A percentile compares a stretch with the other conserved stretches of the same genome.
These are phyloP conservation scores for Neonectria sp. DNA, from an alignment of 2,329 filamentous ascomycete species.

Conservation along the genomic window DNA sequence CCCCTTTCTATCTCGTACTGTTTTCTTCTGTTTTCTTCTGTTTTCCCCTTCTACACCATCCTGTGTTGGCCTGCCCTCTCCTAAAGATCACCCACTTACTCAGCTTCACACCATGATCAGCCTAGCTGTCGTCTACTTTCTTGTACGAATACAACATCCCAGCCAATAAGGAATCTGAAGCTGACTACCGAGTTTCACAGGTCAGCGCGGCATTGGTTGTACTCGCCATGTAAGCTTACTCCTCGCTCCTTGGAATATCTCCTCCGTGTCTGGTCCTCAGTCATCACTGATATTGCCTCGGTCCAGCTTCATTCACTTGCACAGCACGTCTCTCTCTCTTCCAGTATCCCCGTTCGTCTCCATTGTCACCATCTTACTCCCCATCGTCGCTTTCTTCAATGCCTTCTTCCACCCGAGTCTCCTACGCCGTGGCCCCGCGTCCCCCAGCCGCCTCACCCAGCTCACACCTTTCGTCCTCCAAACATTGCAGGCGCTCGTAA, in stretches of 20 bases:
- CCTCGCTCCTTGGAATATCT: neutral
- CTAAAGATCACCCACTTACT: neutral
- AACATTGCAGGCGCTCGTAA: slow-evolving; percentile 58
- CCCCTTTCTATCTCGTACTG: neutral
- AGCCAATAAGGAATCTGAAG: too few species aligned
- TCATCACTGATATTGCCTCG: slow-evolving; percentile 16
- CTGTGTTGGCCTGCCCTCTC: neutral
- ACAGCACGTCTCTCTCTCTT: slow-evolving; percentile 57
- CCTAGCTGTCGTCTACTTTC: slow-evolving; percentile 49
- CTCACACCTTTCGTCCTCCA: slow-evolving; percentile 56
- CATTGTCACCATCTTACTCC: slow-evolving; percentile 57
- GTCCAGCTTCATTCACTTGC: slow-evolving; percentile 57
- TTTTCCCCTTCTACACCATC: neutral
- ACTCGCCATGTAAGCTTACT: slow-evolving; percentile 10
- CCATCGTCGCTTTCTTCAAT: slow-evolving; percentile 56
- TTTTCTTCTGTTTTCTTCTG: neutral
- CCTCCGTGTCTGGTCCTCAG: neutral
- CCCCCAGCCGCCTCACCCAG: slow-evolving; percentile 37
- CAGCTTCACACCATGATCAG: slow-evolving; percentile 42
- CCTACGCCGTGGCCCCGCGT: slow-evolving; percentile 43
- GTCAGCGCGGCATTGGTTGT: slow-evolving; percentile 4
- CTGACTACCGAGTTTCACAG: slow-evolving; percentile 3
- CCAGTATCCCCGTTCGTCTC: slow-evolving; percentile 55
- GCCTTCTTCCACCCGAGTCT: slow-evolving; percentile 54
- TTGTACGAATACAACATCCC: slow-evolving; percentile 41